Evolutionary conservation across 164 flowering plant genomes (phyloP), one percentile per base, ranked within the genome.

Genomic region (Aristolochia fimbriata): DNA sequence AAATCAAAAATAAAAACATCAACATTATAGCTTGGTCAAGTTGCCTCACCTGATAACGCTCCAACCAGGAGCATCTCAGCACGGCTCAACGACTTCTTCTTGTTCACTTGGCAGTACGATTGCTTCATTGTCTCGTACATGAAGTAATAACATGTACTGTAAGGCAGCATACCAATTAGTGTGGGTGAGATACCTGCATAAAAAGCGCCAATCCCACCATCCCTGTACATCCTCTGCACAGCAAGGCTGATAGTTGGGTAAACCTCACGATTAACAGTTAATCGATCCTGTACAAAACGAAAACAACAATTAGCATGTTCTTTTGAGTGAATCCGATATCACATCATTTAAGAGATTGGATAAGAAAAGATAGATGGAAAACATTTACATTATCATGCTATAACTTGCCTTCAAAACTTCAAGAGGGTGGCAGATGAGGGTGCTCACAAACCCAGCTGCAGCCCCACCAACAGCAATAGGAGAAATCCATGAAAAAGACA

Each of bases 401-500:
- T 37, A 37, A 37, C 43, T 37, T 37, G 43, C 97, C 96, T 93
- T 93, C 60, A 93, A 61, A 31, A 93, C 97, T 82, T 90, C 99
- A 22, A 93, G 95, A 57, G 99, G 99, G 73, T 93, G 97, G 70
- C 96, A 88, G 6, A 69, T 82, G 47, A 93, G 89, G 0, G 96
- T 90, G 74, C 95, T 80, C 51, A 74, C 80, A 76, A 93, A 41
- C 25, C 99, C 99, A 63, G 99, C 97, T 62, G 96, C 85, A 21
- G 99, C 99, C 75, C 99, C 99, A 23, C 91, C 99, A 62, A 88
- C 91, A 43, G 95, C 97, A 73, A 81, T 76, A 0, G 97, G 99
- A 65, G 97, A 93, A 63, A 93, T 61, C 97, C 99, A 93, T 2
- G 89, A 76, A 48, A 88, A 74, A 46, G 91, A 74, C 13, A 86